phyloP scores from a whole-genome alignment of 31 red algal genomes.

The Odonthalia washingtoniensis region DNA sequence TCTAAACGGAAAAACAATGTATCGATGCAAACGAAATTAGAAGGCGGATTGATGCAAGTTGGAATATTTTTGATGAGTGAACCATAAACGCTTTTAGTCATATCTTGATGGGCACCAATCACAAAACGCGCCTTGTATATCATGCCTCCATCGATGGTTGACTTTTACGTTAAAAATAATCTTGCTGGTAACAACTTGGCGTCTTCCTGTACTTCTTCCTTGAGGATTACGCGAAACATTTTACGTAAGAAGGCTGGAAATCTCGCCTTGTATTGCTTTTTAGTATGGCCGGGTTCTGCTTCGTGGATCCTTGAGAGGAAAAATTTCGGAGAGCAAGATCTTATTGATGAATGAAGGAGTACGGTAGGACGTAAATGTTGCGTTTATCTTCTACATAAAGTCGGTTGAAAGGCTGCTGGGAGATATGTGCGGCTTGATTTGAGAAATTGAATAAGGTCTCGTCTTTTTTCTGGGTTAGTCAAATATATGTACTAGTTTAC shows the following conservation, averaged over 20 bases:
- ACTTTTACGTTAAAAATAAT: conserved; percentile 52
- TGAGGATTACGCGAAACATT: conserved; percentile 36
- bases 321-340: conserved; percentile 43
- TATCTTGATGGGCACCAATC: conserved; percentile 21
- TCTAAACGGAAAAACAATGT: conserved; percentile 36
- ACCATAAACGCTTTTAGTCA: conserved; percentile 42
- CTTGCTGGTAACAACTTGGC: conserved; percentile 40
- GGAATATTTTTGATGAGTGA: conserved; percentile 41
- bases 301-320: conserved; percentile 23
- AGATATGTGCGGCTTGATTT: too few relatives aligned
- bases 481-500: conserved; percentile 40
- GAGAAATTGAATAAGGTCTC: conserved; percentile 27
- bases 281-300: not conserved
- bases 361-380: not conserved
- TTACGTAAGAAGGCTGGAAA: conserved; percentile 10
- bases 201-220: conserved; percentile 44
- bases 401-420: conserved; percentile 18
- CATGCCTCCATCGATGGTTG: conserved; percentile 6
- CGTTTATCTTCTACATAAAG: conserved; percentile 2
- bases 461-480: conserved; percentile 23
- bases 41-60: conserved; percentile 35
- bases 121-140: conserved; percentile 58
- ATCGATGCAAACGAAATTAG: conserved; percentile 19
- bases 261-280: conserved; percentile 10
- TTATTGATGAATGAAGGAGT: not conserved